A percentile compares a stretch with the other conserved stretches of the same genome.
Conservation (phyloP, 345 rosid genomes). For the Leavenworthia alabamica region DNA sequence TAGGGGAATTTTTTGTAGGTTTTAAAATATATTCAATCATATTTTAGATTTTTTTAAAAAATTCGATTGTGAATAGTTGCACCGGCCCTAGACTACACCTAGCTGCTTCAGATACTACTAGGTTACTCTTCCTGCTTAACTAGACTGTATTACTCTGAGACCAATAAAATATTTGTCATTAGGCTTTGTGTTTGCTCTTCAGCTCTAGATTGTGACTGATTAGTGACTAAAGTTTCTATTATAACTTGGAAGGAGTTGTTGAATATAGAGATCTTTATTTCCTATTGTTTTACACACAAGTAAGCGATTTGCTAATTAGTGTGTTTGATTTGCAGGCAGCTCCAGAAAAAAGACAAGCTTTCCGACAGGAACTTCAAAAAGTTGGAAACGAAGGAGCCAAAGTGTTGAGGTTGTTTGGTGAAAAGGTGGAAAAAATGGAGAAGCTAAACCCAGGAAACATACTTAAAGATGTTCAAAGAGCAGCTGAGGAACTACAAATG, state of each 20-base stretch:
- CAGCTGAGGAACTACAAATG: conserved; percentile 68
- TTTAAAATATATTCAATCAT: no score
- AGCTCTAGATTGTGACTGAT: neutral
- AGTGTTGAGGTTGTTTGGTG: conserved; percentile 43
- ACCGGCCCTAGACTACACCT: no score
- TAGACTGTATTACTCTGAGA: neutral
- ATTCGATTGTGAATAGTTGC: no score
- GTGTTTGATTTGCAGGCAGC: conserved; percentile 51
- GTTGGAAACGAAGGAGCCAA: conserved; percentile 57
- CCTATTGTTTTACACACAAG: neutral
- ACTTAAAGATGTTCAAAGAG: conserved; percentile 51
- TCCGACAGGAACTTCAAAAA: conserved; percentile 42
- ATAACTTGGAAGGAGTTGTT: neutral
- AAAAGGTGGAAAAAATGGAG: conserved; percentile 47
- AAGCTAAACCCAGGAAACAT: conserved; percentile 43
- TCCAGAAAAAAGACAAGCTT: conserved; percentile 61
- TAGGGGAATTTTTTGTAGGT: no score
- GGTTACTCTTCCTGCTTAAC: neutral
- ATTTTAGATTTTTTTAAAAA: no score
- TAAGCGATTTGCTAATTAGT: neutral
- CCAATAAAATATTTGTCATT: neutral
- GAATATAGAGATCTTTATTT: neutral
- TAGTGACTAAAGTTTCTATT: neutral
- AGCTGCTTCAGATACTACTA: neutral
- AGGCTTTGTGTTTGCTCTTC: neutral